Percentiles rank a stretch among this genome's conserved stretches.
These are phyloP conservation scores for Suillus fuscotomentosus DNA, from an alignment of 768 basidiomycete genomes.

Conservation along the genomic window DNA sequence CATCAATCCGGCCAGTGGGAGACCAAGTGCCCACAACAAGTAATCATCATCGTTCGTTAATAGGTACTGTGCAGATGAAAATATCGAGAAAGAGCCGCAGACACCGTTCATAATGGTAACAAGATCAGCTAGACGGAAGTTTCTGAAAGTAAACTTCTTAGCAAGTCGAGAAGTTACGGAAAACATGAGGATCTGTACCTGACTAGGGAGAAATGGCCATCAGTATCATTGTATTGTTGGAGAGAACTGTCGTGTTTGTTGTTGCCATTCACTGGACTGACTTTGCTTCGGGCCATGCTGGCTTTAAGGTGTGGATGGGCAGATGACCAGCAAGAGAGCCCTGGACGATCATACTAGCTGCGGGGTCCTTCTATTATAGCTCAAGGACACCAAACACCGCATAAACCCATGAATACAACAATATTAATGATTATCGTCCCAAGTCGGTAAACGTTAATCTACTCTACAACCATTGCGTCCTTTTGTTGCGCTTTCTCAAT, in stretches of 20 bases:
- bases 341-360: constrained; percentile 7
- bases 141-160: constrained; percentile 48
- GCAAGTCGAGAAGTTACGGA: constrained; percentile 6
- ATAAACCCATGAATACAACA: constrained; percentile 9
- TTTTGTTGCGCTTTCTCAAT: constrained; percentile 46
- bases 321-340: constrained; percentile 29
- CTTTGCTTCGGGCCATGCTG: constrained; percentile 29
- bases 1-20: constrained; percentile 91
- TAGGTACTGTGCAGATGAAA: constrained; percentile 90
- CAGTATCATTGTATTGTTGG: constrained; percentile 82
- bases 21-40: constrained; percentile 82
- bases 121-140: constrained; percentile 96
- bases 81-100: constrained; percentile 94
- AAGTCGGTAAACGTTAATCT: neutral
- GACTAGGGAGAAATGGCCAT: constrained; percentile 97
- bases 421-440: neutral
- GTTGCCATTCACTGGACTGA: constrained; percentile 22
- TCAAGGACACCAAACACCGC: constrained; percentile 14
- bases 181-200: constrained; percentile 49
- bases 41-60: constrained; percentile 73
- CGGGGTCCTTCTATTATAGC: neutral
- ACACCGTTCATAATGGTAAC: constrained; percentile 99
- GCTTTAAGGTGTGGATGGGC: constrained; percentile 3
- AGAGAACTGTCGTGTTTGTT: constrained; percentile 33
- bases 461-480: constrained; percentile 44